phyloP scores from a whole-genome alignment of 768 basidiomycete genomes.

The Suillus americanus region DNA sequence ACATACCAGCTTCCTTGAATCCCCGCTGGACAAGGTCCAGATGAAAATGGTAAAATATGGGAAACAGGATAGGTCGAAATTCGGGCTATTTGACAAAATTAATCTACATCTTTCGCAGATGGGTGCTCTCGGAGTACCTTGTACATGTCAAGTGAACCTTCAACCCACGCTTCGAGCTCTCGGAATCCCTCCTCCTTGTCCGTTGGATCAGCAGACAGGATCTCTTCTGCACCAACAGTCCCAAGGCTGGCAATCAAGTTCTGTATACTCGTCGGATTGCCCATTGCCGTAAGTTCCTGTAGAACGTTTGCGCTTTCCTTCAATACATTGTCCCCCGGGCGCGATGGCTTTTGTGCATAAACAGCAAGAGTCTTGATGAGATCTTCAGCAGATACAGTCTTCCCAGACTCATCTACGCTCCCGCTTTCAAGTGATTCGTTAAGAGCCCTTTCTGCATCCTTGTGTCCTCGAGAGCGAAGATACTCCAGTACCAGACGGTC shows the following conservation, averaged over 20 bases:
- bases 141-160: slow-evolving; percentile 91
- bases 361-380: slow-evolving; percentile 60
- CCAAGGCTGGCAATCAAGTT: slow-evolving; percentile 76
- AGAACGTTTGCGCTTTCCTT: slow-evolving; percentile 66
- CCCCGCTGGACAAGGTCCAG: slow-evolving; percentile 90
- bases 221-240: slow-evolving; percentile 79
- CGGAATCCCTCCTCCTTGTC: slow-evolving; percentile 85
- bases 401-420: slow-evolving; percentile 34
- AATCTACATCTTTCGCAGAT: not conserved
- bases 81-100: slow-evolving; percentile 67
- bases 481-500: slow-evolving; percentile 50
- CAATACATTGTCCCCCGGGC: slow-evolving; percentile 67
- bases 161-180: slow-evolving; percentile 86
- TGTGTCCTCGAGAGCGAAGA: slow-evolving; percentile 46
- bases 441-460: slow-evolving; percentile 42
- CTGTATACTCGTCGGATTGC: slow-evolving; percentile 71
- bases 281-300: slow-evolving; percentile 66
- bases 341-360: slow-evolving; percentile 65
- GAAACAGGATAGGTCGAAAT: slow-evolving; percentile 89
- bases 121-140: slow-evolving; percentile 47
- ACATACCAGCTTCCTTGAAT: slow-evolving; percentile 85
- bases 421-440: slow-evolving; percentile 38
- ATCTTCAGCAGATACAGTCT: slow-evolving; percentile 47
- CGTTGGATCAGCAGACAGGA: slow-evolving; percentile 76
- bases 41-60: slow-evolving; percentile 97